A percentile compares a stretch with the other conserved stretches of the same genome.
Conservation (phyloP, 2,329 filamentous ascomycete genomes). For the Capronia coronata region DNA sequence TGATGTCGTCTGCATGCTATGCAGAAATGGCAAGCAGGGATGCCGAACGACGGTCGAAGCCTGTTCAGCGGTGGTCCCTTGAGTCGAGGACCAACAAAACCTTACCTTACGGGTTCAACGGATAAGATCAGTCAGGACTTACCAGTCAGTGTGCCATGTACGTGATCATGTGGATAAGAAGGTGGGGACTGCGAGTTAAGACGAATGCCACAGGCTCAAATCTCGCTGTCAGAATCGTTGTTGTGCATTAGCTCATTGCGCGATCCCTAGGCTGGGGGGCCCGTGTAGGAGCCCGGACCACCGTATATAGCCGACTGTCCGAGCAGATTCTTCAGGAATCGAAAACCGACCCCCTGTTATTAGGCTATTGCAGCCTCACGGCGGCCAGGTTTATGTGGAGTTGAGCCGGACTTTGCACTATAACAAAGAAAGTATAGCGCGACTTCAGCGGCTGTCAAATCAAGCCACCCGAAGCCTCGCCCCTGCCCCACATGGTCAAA, state of each 20-base stretch:
- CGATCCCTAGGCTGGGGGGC: neutral
- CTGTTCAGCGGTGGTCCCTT: too few relatives aligned
- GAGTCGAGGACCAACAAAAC: too few relatives aligned
- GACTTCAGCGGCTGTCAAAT: neutral
- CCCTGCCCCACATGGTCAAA: neutral
- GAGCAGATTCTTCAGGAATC: neutral
- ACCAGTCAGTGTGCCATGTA: neutral
- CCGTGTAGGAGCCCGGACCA: neutral
- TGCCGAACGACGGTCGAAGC: too few relatives aligned
- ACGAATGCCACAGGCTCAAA: neutral
- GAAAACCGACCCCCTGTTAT: neutral
- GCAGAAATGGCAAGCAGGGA: too few relatives aligned
- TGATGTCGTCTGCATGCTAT: too few relatives aligned
- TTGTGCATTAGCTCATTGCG: constrained; percentile 8
- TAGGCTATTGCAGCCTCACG: neutral
- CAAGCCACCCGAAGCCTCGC: neutral
- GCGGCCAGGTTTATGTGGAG: neutral
- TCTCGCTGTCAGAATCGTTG: neutral
- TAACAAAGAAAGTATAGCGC: neutral
- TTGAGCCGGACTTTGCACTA: neutral
- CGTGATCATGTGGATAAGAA: neutral
- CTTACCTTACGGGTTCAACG: neutral
- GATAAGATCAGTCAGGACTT: too few relatives aligned
- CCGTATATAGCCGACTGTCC: neutral
- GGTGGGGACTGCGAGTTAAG: neutral